These are phyloP conservation scores for Dictyostelium capitatum DNA, from an alignment of 78 protist species.

Conservation along the genomic window DNA sequence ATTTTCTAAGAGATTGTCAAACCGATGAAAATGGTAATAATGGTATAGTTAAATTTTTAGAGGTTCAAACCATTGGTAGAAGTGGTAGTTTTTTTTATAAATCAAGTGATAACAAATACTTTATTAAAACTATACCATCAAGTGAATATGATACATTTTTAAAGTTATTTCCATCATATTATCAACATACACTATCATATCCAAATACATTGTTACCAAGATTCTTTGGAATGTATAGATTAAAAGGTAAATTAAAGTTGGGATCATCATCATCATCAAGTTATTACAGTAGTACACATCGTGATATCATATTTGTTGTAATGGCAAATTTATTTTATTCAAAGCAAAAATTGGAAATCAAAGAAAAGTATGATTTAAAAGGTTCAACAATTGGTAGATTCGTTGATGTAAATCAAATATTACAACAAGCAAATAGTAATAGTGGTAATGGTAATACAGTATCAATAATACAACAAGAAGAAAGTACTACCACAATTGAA, in stretches of 20 bases:
- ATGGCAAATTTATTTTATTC: constrained; percentile 81
- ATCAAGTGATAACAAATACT: constrained; percentile 52
- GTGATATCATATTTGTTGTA: constrained; percentile 72
- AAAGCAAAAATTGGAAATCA: constrained; percentile 18
- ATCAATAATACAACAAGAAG: too few species aligned
- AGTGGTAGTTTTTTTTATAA: constrained; percentile 84
- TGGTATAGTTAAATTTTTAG: constrained; percentile 24
- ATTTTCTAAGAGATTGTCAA: neutral
- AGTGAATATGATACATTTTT: constrained; percentile 64
- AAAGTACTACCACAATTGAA: neutral
- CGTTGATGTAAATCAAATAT: constrained; percentile 44
- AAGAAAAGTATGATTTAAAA: constrained; percentile 79
- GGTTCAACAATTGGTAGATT: constrained; percentile 75
- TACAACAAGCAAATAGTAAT: neutral
- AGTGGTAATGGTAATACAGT: neutral
- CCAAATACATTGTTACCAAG: constrained; percentile 63
- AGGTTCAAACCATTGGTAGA: constrained; percentile 81
- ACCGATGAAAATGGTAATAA: neutral
- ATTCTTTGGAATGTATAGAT: constrained; percentile 70
- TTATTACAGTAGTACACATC: neutral
- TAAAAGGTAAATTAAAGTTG: constrained; percentile 66
- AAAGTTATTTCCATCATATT: constrained; percentile 55
- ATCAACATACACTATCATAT: constrained; percentile 40
- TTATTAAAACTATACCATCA: constrained; percentile 75
- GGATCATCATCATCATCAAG: neutral